phyloP scores from a whole-genome alignment of 2,329 filamentous ascomycete genomes.

The Ceratocystis cacaofunesta region DNA sequence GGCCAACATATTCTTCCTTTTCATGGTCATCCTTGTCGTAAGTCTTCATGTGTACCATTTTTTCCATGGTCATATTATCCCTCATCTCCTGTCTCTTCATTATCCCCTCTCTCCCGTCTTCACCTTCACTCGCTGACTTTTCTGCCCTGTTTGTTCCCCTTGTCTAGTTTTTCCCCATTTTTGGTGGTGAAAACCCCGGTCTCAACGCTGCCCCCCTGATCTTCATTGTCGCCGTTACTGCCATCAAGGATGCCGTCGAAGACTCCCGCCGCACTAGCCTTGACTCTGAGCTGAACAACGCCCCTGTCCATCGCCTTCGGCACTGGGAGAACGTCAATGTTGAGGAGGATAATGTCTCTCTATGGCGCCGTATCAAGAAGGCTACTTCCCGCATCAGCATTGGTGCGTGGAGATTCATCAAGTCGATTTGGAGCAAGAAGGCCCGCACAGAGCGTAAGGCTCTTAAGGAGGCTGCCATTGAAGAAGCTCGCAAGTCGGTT shows the following conservation, averaged over 20 bases:
- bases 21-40: slow-evolving; percentile 87
- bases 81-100: background rate
- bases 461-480: slow-evolving; percentile 30
- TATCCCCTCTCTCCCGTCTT: background rate
- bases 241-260: slow-evolving; percentile 88
- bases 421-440: slow-evolving; percentile 37
- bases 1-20: slow-evolving; percentile 96
- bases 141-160: slow-evolving; percentile 11
- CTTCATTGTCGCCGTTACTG: slow-evolving; percentile 75
- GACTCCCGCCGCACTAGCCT: slow-evolving; percentile 84
- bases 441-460: slow-evolving; percentile 34
- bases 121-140: slow-evolving; percentile 3
- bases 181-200: slow-evolving; percentile 79
- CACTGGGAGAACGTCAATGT: slow-evolving; percentile 92
- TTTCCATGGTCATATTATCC: background rate
- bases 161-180: slow-evolving; percentile 80
- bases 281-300: slow-evolving; percentile 91
- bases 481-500: slow-evolving; percentile 47
- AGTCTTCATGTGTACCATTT: slow-evolving; percentile 26
- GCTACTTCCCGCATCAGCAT: slow-evolving; percentile 50
- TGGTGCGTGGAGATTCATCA: slow-evolving; percentile 35
- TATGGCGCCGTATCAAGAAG: slow-evolving; percentile 87
- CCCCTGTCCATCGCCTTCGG: slow-evolving; percentile 75
- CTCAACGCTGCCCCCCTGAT: slow-evolving; percentile 84
- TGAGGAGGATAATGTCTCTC: slow-evolving; percentile 66